Conservation (phyloP, 2,329 filamentous ascomycete genomes). For the Paecilomyces sp. region DNA sequence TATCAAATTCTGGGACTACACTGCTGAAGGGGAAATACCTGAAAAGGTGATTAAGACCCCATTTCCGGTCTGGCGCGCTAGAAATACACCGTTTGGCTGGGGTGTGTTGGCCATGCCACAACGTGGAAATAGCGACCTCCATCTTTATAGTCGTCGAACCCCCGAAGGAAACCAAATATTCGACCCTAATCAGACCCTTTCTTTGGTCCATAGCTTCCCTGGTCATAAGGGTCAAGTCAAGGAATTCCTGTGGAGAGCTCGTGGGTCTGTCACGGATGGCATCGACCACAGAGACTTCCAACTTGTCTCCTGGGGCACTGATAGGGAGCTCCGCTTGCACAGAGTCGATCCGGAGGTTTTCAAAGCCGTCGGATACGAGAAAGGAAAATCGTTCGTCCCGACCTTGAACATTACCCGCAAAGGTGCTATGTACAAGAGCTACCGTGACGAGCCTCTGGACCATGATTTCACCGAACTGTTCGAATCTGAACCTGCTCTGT, state of each 20-base stretch:
- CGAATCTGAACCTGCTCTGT: slow-evolving; percentile 23
- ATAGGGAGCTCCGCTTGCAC: slow-evolving; percentile 74
- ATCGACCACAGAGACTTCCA: slow-evolving; percentile 84
- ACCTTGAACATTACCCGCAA: slow-evolving; percentile 70
- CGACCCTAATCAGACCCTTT: slow-evolving; percentile 26
- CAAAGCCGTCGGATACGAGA: slow-evolving; percentile 63
- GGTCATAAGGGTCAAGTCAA: slow-evolving; percentile 63
- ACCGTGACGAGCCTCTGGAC: slow-evolving; percentile 62
- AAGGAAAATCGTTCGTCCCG: slow-evolving; percentile 57
- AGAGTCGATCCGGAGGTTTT: slow-evolving; percentile 60
- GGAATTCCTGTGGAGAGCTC: slow-evolving; percentile 82
- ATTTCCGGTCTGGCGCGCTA: slow-evolving; percentile 84
- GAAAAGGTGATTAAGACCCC: slow-evolving; percentile 73
- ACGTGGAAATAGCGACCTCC: slow-evolving; percentile 74
- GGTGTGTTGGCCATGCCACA: slow-evolving; percentile 89
- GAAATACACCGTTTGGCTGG: slow-evolving; percentile 83
- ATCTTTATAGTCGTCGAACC: slow-evolving; percentile 66
- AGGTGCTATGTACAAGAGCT: slow-evolving; percentile 79
- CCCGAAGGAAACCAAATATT: slow-evolving; percentile 22
- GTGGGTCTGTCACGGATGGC: slow-evolving; percentile 62
- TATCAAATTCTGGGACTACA: slow-evolving; percentile 90
- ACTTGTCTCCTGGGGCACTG: slow-evolving; percentile 85
- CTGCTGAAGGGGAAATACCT: slow-evolving; percentile 53
- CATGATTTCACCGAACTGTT: slow-evolving; percentile 46
- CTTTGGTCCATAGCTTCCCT: slow-evolving; percentile 45